Conservation (phyloP, 176 grass and related monocot species). For the Aegilops bicornis region DNA sequence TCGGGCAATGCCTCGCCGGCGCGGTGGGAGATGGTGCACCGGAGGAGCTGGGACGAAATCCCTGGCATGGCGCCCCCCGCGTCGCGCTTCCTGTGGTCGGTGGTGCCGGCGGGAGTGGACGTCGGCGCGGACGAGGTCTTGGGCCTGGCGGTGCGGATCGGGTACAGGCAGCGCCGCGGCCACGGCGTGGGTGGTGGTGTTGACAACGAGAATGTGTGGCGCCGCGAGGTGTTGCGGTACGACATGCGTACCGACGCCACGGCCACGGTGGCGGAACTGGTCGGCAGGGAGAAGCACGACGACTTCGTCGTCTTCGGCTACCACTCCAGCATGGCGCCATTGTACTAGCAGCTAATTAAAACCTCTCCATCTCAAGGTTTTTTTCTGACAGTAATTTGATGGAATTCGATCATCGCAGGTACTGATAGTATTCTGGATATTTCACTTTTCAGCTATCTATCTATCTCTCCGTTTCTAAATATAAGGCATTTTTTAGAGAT, state of each 20-base stretch:
- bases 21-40: conserved; percentile 14
- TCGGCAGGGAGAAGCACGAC: neutral
- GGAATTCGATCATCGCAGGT: too few relatives aligned
- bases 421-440: too few relatives aligned
- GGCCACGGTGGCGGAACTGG: neutral
- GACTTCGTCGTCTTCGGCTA: conserved; percentile 16
- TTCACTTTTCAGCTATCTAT: too few relatives aligned
- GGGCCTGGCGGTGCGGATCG: neutral
- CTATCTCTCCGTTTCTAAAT: too few relatives aligned
- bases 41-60: conserved; percentile 6
- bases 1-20: neutral
- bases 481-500: too few relatives aligned
- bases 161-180: neutral
- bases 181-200: neutral
- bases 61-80: neutral
- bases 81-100: conserved; percentile 13
- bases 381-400: too few relatives aligned
- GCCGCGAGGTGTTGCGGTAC: neutral
- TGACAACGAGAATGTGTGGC: neutral
- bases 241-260: neutral
- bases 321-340: conserved; percentile 14
- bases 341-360: neutral
- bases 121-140: neutral
- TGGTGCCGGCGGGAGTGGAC: conserved; percentile 5
- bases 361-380: too few relatives aligned